A percentile compares a stretch with the other conserved stretches of the same genome.
Evolutionary conservation across 1,284 basidiomycete species (phyloP).

Genomic region (Marasmius fiardii): DNA sequence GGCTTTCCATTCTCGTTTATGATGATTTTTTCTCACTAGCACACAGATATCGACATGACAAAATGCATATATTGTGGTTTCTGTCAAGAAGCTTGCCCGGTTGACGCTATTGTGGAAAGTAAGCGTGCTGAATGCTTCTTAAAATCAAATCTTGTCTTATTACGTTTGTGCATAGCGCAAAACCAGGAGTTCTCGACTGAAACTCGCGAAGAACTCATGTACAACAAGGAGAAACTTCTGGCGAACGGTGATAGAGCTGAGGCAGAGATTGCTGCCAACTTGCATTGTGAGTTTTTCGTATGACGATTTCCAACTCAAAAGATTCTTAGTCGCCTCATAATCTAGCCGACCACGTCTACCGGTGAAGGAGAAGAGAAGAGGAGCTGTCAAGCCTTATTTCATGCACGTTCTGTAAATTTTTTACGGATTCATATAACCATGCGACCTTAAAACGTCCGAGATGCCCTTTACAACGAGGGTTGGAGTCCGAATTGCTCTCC

Average conservation of each 20-base stretch:
- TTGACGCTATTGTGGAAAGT: slow-evolving; percentile 99
- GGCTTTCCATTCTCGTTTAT: slow-evolving; percentile 16
- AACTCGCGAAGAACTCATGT: slow-evolving; percentile 96
- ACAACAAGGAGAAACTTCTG: slow-evolving; percentile 98
- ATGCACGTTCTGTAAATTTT: not conserved
- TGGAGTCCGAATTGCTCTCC: too few relatives aligned
- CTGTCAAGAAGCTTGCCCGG: slow-evolving; percentile 99
- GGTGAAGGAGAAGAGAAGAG: slow-evolving; percentile 31
- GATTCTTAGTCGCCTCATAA: slow-evolving; percentile 16
- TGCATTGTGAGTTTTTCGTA: slow-evolving; percentile 59
- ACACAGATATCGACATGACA: slow-evolving; percentile 90
- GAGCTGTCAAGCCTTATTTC: not conserved
- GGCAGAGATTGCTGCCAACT: slow-evolving; percentile 94
- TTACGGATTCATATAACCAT: not conserved
- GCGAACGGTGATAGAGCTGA: slow-evolving; percentile 96
- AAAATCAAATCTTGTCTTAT: slow-evolving; percentile 6
- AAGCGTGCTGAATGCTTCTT: slow-evolving; percentile 29
- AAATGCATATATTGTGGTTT: slow-evolving; percentile 98
- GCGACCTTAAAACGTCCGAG: not conserved
- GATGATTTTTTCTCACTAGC: not conserved
- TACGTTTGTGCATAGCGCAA: slow-evolving; percentile 65
- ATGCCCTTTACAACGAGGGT: not conserved
- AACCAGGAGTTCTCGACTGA: slow-evolving; percentile 97
- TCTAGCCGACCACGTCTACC: slow-evolving; percentile 62
- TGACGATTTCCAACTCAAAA: slow-evolving; percentile 12